Evolutionary conservation across 768 basidiomycete genomes (phyloP), one percentile per base, ranked within the genome.

Genomic region (Kwoniella pini): DNA sequence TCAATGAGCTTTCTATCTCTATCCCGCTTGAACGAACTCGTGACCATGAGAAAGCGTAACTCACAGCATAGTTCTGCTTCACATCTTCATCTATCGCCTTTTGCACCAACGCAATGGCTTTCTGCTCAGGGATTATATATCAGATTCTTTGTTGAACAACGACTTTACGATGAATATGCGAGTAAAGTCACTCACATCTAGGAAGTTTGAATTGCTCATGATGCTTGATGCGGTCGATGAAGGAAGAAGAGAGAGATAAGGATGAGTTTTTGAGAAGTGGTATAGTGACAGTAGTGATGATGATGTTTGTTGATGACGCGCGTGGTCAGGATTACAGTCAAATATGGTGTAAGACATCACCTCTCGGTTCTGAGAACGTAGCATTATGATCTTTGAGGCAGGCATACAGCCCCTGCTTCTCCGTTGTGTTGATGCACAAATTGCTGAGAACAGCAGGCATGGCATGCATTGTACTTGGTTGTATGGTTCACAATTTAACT

Each of bases 21-120:
- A 13, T 42, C 9, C 11, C 19, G 12, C 9, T 55, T 54, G 38
- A 45, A 31, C n/a, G n/a, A n/a, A n/a, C n/a, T n/a, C n/a, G n/a
- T n/a, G n/a, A n/a, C n/a, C n/a, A n/a, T n/a, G n/a, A n/a, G n/a
- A n/a, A n/a, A n/a, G n/a, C n/a, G n/a, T n/a, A n/a, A 64, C 76
- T 31, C 63, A 77, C 78, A 5, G 85, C 81, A 81, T 97, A 99
- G 80, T 96, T 91, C 79, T 89, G 87, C 78, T 92, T 92, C 63
- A 84, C 83, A 80, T 99, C 96, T 64, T 90, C 88, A 58, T 93
- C 92, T 71, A 95, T 94, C 58, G 93, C 93, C 65, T 85, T 85
- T 80, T 93, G 90, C 24, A 96, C 91, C 58, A 96, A 85, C 70
- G 91, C 90, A 74, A 96, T 90, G 30, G 92, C 92, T 79, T 84